Conservation (phyloP, 352 stramenopile species). For the Pythium vanterpoolii region DNA sequence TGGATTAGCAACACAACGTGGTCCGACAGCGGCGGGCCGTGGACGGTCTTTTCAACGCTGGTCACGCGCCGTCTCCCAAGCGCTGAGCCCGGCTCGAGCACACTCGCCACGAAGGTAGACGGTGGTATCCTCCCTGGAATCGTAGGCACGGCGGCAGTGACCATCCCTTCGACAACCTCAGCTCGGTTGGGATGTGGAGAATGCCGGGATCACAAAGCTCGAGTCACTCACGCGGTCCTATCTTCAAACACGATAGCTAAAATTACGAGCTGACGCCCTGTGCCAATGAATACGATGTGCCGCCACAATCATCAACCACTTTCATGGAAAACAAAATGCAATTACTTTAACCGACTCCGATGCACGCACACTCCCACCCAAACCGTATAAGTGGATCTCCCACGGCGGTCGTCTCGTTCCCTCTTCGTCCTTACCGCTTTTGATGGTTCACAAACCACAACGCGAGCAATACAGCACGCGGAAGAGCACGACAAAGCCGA, state of each 20-base stretch:
- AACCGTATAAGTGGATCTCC: too few relatives aligned
- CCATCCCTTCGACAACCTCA: neutral
- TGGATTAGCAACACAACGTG: slow-evolving; percentile 37
- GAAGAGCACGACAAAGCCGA: slow-evolving; percentile 29
- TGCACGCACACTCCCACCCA: neutral
- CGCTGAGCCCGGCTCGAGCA: neutral
- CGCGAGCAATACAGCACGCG: slow-evolving; percentile 28
- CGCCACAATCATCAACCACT: neutral
- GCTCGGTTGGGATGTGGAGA: neutral
- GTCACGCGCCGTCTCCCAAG: neutral
- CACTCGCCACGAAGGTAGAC: neutral
- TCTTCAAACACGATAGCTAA: neutral
- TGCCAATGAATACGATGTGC: too few relatives aligned
- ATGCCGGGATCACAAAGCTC: neutral
- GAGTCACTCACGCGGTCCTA: neutral
- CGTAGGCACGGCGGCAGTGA: neutral
- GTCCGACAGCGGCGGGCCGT: slow-evolving; percentile 67
- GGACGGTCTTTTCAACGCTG: neutral
- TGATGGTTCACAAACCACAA: slow-evolving; percentile 39
- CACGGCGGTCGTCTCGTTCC: neutral
- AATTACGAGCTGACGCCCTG: neutral
- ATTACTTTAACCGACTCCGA: too few relatives aligned
- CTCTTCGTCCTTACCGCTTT: slow-evolving; percentile 22
- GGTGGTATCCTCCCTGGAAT: neutral
- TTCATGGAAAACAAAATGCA: neutral